Evolutionary conservation across 371 early-diverging fungal genomes (phyloP), one percentile per base, ranked within the genome.

Genomic region (Apophysomyces trapeziformis): DNA sequence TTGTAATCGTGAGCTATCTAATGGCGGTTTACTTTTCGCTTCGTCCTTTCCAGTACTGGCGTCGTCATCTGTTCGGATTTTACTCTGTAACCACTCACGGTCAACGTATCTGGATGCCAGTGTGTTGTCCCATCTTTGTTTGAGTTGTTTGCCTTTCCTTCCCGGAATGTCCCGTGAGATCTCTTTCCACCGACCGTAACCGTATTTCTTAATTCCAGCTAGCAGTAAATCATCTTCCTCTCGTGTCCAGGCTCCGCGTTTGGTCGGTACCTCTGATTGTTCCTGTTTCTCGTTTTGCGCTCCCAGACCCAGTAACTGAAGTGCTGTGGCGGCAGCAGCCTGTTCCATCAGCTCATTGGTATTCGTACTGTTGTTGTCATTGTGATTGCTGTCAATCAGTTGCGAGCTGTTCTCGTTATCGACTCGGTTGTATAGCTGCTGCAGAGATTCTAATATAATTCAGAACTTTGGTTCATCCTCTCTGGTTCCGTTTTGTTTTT

Each of bases 121-220:
- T 38, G 74, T 72, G 59, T 81, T 76, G 39, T 81, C 81, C 81
- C 81, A 81, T 39, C 81, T 61, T 32, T 81, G 81, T 46, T 81
- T 81, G 35, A 81, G 63, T 44, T 81, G 81, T 56, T 81, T 81
- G 7, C 81, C 77, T 56, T 73, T 76, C 45, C 81, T 58, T 0
- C 81, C 78, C 9, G 78, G 76, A 57, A 81, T 78, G 4, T 69
- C 67, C 4, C 39, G 64, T 0, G 78, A 78, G 36, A 81, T 81
- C 21, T 81, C 81, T 64, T 81, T 78, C 81, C 81, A 81, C 43
- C 75, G 63, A 2, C 81, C 81, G 12, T 81, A 81, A 5, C 81
- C 81, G 57, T 68, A 73, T n/a, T 70, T 71, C 38, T 76, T 78
- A 47, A 81, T 81, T 32, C 81, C 81, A 12, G 61, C 60, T 26